A percentile compares a stretch with the other conserved stretches of the same genome.
phyloP scores from a whole-genome alignment of 2,329 filamentous ascomycete genomes.

The Venturia aucupariae region DNA sequence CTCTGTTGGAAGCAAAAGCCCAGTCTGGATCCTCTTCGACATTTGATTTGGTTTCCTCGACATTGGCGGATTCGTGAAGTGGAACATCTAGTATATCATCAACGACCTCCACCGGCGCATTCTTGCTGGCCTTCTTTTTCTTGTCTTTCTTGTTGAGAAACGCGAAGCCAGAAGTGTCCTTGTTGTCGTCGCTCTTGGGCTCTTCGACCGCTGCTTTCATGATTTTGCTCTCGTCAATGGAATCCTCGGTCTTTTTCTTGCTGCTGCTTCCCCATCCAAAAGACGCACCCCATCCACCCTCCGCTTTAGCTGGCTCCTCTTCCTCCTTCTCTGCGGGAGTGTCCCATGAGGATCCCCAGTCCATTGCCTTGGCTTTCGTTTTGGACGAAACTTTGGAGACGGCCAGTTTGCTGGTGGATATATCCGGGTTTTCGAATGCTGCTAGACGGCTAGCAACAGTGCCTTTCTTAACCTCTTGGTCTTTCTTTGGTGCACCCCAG shows the following conservation, averaged over 20 bases:
- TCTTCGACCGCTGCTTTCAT: slow-evolving; percentile 43
- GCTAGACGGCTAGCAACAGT: slow-evolving; percentile 10
- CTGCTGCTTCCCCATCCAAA: slow-evolving; percentile 7
- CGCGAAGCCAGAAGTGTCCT: slow-evolving; percentile 50
- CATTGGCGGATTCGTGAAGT: slow-evolving; percentile 34
- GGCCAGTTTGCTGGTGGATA: slow-evolving; percentile 18
- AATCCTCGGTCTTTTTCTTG: slow-evolving; percentile 17
- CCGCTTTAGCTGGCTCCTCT: slow-evolving; percentile 4
- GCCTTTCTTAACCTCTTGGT: slow-evolving; percentile 21
- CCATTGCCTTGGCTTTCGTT: slow-evolving; percentile 24
- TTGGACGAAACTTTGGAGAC: background rate
- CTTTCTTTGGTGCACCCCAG: slow-evolving; percentile 20
- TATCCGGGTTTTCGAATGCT: slow-evolving; percentile 15
- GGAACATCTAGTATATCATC: slow-evolving; percentile 30
- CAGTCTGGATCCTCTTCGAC: slow-evolving; percentile 13
- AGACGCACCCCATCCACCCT: background rate
- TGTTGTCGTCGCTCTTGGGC: slow-evolving; percentile 38
- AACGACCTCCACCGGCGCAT: slow-evolving; percentile 30
- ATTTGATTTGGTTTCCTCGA: slow-evolving; percentile 24
- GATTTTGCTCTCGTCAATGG: slow-evolving; percentile 21
- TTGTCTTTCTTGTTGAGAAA: slow-evolving; percentile 48
- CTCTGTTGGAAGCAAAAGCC: slow-evolving; percentile 12
- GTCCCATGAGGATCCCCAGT: slow-evolving; percentile 22
- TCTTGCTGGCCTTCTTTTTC: slow-evolving; percentile 32
- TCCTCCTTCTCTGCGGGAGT: slow-evolving; percentile 20